These are phyloP conservation scores for Malus sylvestris DNA, from an alignment of 306 rosid species.

Conservation along the genomic window DNA sequence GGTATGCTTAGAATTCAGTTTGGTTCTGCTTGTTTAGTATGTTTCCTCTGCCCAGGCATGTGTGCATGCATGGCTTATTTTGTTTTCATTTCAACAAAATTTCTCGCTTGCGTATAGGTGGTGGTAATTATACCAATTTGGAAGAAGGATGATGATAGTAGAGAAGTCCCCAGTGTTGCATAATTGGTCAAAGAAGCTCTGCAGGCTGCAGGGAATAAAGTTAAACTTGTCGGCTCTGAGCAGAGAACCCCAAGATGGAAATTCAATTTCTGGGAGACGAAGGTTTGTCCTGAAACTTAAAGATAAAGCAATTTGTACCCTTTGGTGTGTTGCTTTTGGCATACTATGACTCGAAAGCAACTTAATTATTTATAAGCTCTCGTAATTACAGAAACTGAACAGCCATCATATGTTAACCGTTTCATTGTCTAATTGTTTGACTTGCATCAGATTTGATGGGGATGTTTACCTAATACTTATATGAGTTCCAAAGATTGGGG, in stretches of 20 bases:
- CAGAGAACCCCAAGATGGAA: constrained; percentile 98
- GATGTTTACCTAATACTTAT: neutral
- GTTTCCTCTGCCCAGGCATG: neutral
- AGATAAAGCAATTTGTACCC: neutral
- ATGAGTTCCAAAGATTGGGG: neutral
- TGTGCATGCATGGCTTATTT: neutral
- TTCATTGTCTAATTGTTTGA: neutral
- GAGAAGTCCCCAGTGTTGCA: constrained; percentile 59
- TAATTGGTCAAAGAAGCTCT: constrained; percentile 50
- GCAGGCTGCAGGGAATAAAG: constrained; percentile 53
- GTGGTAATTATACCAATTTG: constrained; percentile 88
- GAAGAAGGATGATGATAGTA: constrained; percentile 77
- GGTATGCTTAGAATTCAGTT: neutral
- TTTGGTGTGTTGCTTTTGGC: constrained; percentile 3
- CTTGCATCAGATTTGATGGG: neutral
- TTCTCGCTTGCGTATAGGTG: constrained; percentile 40
- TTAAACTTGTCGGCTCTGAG: constrained; percentile 77
- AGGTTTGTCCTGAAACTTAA: constrained; percentile 43
- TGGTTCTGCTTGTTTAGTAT: neutral
- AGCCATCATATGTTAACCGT: neutral
- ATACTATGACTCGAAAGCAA: neutral
- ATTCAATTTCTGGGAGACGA: constrained; percentile 98
- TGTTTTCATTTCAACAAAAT: neutral
- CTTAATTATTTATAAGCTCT: neutral
- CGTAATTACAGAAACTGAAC: neutral